A percentile compares a stretch with the other conserved stretches of the same genome.
phyloP scores from a whole-genome alignment of 2,329 filamentous ascomycete genomes.

The Alternaria hordeiaustralica region DNA sequence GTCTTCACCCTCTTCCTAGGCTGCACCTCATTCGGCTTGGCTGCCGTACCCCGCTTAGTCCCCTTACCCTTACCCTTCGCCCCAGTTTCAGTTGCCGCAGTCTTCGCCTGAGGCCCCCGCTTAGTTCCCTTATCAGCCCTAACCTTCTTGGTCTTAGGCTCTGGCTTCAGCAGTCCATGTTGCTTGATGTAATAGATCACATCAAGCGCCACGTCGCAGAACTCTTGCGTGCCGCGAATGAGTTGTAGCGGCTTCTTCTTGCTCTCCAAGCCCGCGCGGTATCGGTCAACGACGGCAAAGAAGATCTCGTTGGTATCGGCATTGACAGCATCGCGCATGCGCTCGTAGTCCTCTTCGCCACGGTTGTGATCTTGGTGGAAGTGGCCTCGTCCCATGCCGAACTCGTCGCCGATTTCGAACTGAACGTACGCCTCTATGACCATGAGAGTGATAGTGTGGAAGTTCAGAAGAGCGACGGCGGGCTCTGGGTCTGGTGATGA shows the following conservation, averaged over 20 bases:
- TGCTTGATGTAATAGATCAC: constrained; percentile 40
- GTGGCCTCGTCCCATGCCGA: constrained; percentile 17
- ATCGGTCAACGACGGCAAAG: constrained; percentile 41
- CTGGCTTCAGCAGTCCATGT: constrained; percentile 23
- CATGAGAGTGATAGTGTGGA: constrained; percentile 42
- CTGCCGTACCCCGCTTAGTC: constrained; percentile 4
- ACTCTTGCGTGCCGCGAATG: constrained; percentile 41
- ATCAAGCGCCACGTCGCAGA: constrained; percentile 42
- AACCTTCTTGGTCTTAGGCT: constrained; percentile 15
- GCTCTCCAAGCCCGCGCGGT: constrained; percentile 31
- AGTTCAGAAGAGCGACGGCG: constrained; percentile 36
- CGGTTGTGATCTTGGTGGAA: constrained; percentile 11
- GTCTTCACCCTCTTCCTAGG: constrained; percentile 30
- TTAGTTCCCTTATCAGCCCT: constrained; percentile 25
- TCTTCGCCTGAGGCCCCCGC: constrained; percentile 14
- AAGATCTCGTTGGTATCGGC: constrained; percentile 41
- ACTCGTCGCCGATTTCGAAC: constrained; percentile 36
- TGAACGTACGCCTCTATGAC: constrained; percentile 36
- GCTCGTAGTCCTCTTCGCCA: constrained; percentile 7
- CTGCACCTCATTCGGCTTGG: constrained; percentile 16
- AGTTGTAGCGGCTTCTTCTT: constrained; percentile 21
- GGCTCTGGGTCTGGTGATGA: constrained; percentile 26
- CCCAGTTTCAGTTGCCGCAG: background rate
- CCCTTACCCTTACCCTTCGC: background rate
- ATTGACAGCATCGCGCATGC: constrained; percentile 9